A percentile compares a stretch with the other conserved stretches of the same genome.
Conservation (phyloP, 2,329 filamentous ascomycete genomes). For the Alternaria angustiovoidea region DNA sequence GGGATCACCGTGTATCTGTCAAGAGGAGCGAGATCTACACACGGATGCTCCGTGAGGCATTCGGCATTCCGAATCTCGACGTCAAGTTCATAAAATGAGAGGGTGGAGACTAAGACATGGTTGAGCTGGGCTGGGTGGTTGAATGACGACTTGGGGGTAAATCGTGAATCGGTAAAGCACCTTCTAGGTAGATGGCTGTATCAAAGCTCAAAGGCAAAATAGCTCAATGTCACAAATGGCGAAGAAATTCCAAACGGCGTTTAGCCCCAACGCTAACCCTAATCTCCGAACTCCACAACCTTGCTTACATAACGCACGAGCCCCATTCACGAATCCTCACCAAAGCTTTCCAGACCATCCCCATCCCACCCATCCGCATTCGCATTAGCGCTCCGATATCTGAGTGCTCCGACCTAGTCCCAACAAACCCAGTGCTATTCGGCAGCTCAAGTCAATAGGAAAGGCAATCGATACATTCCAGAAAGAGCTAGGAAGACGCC, state of each 20-base stretch:
- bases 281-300: constrained; percentile 13
- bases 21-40: too few relatives aligned
- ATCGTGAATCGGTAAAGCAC: too few relatives aligned
- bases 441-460: background rate
- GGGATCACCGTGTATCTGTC: too few relatives aligned
- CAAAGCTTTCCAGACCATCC: background rate
- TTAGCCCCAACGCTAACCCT: constrained; percentile 14
- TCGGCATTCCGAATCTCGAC: too few relatives aligned
- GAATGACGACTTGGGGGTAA: too few relatives aligned
- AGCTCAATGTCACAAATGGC: background rate
- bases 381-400: constrained; percentile 5
- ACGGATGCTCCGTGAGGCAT: too few relatives aligned
- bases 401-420: background rate
- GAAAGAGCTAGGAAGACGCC: constrained; percentile 9
- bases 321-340: constrained; percentile 10
- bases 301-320: constrained; percentile 24
- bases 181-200: background rate
- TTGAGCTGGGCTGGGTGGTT: too few relatives aligned
- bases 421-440: background rate
- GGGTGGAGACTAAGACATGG: background rate
- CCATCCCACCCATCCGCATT: constrained; percentile 1
- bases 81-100: too few relatives aligned
- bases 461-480: background rate
- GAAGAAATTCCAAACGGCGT: background rate
- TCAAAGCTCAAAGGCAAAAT: background rate